These are phyloP conservation scores for Cylindrodendrum hubeiense DNA, from an alignment of 2,329 filamentous ascomycete genomes.

Conservation along the genomic window DNA sequence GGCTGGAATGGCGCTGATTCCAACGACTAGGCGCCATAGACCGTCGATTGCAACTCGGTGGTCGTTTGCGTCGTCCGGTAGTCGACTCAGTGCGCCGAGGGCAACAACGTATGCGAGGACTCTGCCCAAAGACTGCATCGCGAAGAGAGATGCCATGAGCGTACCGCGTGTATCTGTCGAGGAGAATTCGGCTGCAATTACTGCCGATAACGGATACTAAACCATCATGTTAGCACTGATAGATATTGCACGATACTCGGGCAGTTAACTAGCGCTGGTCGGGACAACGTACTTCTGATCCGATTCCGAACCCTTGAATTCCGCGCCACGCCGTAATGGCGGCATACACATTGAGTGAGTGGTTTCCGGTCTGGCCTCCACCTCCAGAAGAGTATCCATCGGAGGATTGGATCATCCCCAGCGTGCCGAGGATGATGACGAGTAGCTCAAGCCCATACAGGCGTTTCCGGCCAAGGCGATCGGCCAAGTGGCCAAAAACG, in stretches of 20 bases:
- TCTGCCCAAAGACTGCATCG: slow-evolving; percentile 52
- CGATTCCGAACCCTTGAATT: slow-evolving; percentile 39
- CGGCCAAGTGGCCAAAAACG: slow-evolving; percentile 40
- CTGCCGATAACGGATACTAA: slow-evolving; percentile 47
- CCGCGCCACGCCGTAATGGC: slow-evolving; percentile 10
- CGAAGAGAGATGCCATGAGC: slow-evolving; percentile 45
- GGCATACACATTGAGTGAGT: slow-evolving; percentile 11
- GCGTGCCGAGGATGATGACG: slow-evolving; percentile 39
- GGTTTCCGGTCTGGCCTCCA: not conserved
- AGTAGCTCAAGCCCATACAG: slow-evolving; percentile 43
- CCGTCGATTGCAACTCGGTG: slow-evolving; percentile 52
- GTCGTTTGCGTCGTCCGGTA: slow-evolving; percentile 14
- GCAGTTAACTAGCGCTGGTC: not conserved
- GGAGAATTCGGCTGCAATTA: slow-evolving; percentile 46
- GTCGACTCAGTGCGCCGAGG: slow-evolving; percentile 55
- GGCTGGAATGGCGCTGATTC: slow-evolving; percentile 60
- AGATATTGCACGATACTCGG: no score
- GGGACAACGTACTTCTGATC: slow-evolving; percentile 40
- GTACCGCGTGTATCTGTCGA: slow-evolving; percentile 42
- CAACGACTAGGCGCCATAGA: slow-evolving; percentile 63
- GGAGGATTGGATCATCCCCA: slow-evolving; percentile 34
- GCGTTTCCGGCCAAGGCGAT: slow-evolving; percentile 40
- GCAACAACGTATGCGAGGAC: slow-evolving; percentile 65
- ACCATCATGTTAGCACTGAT: not conserved
- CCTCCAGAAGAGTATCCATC: slow-evolving; percentile 28